Evolutionary conservation across 306 rosid genomes (phyloP), one percentile per base, ranked within the genome.

Genomic region (Acmispon strigosus): DNA sequence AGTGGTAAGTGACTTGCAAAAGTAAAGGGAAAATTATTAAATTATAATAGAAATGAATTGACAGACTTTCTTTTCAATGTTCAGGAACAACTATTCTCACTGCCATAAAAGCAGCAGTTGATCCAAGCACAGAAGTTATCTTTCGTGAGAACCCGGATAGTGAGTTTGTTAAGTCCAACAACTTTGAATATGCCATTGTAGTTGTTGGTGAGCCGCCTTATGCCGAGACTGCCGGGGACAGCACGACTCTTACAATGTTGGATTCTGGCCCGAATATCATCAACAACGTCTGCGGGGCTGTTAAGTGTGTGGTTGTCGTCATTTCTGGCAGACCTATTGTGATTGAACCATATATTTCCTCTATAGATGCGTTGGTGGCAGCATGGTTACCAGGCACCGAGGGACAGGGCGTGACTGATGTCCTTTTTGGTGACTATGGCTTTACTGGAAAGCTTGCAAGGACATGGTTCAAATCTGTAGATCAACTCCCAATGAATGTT

Each of bases 351-450:
- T 86, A 91, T 60, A 15, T 94, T 80, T 78, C 90, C 11, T 66
- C 77, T 0, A 80, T 89, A 49, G 91, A 91, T 66, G 90, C 89
- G 42, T 72, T 91, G 66, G 90, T 94, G 50, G 97, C 96, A 5
- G 96, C 96, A 49, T 94, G 99, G 99, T 79, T 94, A 80, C 99
- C 99, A 0, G 97, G 97, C 47, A 78, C 91, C 0, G 97, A 94
- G 64, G 99, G 99, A 74, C 95, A 82, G 76, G 99, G 99, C 15
- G 82, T 94, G 73, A 70, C 91, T 4, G 99, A 91, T 79, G 88
- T 84, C 62, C 97, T 94, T 47, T 94, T 78, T 48, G 97, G 96
- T 47, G 96, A 89, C 73, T 77, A 86, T 69, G 99, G 92, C 34
- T 94, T 91, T 80, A 89, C 77, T 8, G 97, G 97, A 44, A 90